Base-by-base conservation (phyloP, 2,329 filamentous ascomycete species). In the Aspergillus sp. region DNA sequence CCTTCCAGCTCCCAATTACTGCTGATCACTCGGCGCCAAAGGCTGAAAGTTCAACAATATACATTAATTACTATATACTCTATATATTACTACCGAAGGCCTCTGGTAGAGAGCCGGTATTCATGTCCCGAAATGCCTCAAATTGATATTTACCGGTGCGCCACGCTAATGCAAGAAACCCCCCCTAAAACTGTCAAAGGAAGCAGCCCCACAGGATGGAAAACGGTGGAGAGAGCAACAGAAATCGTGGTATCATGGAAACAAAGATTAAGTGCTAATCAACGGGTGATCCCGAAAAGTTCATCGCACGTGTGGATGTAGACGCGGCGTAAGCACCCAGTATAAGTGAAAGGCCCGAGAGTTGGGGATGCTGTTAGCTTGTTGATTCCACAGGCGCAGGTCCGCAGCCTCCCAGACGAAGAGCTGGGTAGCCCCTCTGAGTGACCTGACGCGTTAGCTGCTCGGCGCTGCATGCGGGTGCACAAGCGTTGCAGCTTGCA, bases 161-260 rank as follows among this genome's bases (percentile, higher is more conserved):
- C 57, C 57, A 47, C 47, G 57, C 57, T 59, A 56, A 56, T 59
- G 52, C 48, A 52, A 56, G 30, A 37, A 56, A 41, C 44, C 7
- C 20, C n/a, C 27, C 33, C 30, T 17, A 54, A 47, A 39, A 20
- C n/a, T 20, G 30, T 15, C 11, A 40, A 15, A 24, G 3, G n/a
- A 37, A 15, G 17, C 5, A 11, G 22, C 5, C n/a, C 33, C 17
- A 40, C 8, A 15, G 20, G n/a, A 49, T n/a, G 17, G 46, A 37
- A 7, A 17, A 30, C 27, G 9, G 27, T 30, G 8, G 11, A 19
- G 17, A 46, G 34, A 46, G 44, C 9, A 34, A 12, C 22, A 27
- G 17, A 40, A 12, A 40, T 37, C 11, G 39, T 51, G 20, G 48
- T 41, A 51, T 41, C 48, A 27, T n/a, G 37, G 34, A 6, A 37